Base-by-base conservation (phyloP, 169 alveolate species). In the Cryptosporidium canis region DNA sequence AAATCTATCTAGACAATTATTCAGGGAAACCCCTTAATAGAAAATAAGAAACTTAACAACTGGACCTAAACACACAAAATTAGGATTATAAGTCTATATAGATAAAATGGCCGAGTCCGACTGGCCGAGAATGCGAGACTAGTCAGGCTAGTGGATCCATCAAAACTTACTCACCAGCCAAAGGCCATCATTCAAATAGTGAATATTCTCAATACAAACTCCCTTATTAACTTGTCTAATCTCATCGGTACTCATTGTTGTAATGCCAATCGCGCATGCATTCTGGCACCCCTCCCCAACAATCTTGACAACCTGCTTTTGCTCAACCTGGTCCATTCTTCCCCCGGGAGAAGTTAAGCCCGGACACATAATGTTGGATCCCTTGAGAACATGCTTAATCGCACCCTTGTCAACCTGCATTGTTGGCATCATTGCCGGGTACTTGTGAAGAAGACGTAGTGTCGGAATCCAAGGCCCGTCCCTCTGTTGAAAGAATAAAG, bases 341-440 rank as follows among this genome's bases (percentile, higher is more conserved):
- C 99, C 99, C 3, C 99, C 99, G 24, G 95, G 95, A 8, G 98
- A 95, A 18, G 98, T 96, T 53, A 98, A 93, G n/a, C 99, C 99
- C 3, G 99, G 99, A 58, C 98, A 94, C 99, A 98, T 97, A 68
- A 98, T 93, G 85, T 96, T 95, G 21, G 99, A 96, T 14, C 99
- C 99, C 68, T 98, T 92, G 1, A 98, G 91, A 18, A 97, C 97
- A 91, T 95, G 96, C 66, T 96, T 96, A 68, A 97, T 95, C 18
- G 98, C 99, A 5, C 99, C 99, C 71, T 94, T 94, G 90, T 98
- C 99, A 29, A 96, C 96, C 85, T 97, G 98, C 96, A 97, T 96
- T 85, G 95, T 95, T 43, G 99, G 99, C 97, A 98, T 93, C 96
- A 98, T 95, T 33, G 92, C 91, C 21, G 99, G 99, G 67, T 96